A percentile compares a stretch with the other conserved stretches of the same genome.
Conservation (phyloP, 345 rosid species). For the Camelina neglecta region DNA sequence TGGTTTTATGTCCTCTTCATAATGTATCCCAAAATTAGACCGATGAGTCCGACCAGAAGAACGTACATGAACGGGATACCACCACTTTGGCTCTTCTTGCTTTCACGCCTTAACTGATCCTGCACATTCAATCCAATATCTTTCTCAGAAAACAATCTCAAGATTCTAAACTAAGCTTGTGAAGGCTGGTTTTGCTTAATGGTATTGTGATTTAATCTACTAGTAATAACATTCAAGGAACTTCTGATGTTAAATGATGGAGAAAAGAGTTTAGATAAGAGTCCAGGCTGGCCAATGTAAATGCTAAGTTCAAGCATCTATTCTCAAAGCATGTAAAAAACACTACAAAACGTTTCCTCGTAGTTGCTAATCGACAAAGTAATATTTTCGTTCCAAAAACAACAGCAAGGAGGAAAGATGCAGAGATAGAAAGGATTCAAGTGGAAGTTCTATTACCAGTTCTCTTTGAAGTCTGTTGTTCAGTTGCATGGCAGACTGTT, state of each 20-base stretch:
- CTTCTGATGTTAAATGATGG: neutral
- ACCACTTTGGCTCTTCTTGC: conserved; percentile 45
- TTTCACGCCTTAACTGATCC: conserved; percentile 63
- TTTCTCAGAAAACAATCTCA: conserved; percentile 22
- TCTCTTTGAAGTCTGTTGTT: conserved; percentile 67
- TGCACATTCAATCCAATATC: conserved; percentile 44
- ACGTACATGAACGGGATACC: conserved; percentile 59
- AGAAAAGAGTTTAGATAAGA: neutral
- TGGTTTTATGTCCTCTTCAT: conserved; percentile 62
- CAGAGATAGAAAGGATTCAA: neutral
- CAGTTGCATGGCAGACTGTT: conserved; percentile 57
- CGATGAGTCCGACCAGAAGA: conserved; percentile 69
- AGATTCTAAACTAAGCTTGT: neutral
- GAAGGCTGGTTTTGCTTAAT: conserved; percentile 10
- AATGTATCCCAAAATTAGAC: conserved; percentile 77
- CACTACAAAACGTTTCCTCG: neutral
- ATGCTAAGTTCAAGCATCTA: neutral
- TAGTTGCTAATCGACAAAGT: conserved; percentile 4
- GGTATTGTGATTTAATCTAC: neutral
- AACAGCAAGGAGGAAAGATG: conserved; percentile 4
- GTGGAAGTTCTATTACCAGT: conserved; percentile 55
- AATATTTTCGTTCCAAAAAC: neutral
- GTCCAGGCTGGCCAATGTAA: neutral
- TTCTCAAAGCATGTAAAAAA: conserved; percentile 7
- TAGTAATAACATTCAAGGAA: neutral